Evolutionary conservation across 148 eudicot species (phyloP).

Genomic region (Gaultheria prostrata): DNA sequence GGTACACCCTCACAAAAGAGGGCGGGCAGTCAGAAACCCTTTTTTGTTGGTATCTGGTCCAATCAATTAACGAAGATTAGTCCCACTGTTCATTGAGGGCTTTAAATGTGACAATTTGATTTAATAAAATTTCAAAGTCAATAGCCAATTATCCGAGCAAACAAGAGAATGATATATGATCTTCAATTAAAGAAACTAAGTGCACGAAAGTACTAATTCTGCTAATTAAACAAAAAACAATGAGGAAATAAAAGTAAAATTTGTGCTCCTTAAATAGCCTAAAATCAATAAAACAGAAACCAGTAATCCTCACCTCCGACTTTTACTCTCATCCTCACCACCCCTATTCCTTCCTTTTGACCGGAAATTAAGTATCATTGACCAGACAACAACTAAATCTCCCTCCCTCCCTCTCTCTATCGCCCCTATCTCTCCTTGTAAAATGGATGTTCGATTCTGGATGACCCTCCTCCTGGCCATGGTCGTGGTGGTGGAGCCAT

Average conservation of each 20-base stretch:
- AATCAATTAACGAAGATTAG: neutral
- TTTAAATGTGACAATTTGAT: neutral
- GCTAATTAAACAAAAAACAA: neutral
- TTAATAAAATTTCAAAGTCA: no score
- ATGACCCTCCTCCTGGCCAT: conserved; percentile 11
- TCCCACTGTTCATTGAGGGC: neutral
- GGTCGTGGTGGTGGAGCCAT: conserved; percentile 2
- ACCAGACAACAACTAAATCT: neutral
- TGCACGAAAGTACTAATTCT: no score
- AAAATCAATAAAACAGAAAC: neutral
- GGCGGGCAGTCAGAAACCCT: no score
- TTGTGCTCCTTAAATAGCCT: neutral
- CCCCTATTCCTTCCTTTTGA: neutral
- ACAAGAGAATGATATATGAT: no score
- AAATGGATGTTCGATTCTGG: neutral
- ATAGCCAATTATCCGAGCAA: no score
- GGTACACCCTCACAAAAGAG: no score
- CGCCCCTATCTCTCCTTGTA: neutral
- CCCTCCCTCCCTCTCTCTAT: neutral
- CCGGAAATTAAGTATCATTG: neutral
- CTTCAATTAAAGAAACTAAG: no score
- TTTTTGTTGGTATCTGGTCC: no score
- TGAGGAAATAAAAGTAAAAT: neutral
- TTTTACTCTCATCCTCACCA: conserved; percentile 3
- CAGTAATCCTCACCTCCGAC: neutral